Percentiles rank a stretch among this genome's conserved stretches.
Evolutionary conservation across 306 rosid species (phyloP).

Genomic region (Carpinus fangiana): DNA sequence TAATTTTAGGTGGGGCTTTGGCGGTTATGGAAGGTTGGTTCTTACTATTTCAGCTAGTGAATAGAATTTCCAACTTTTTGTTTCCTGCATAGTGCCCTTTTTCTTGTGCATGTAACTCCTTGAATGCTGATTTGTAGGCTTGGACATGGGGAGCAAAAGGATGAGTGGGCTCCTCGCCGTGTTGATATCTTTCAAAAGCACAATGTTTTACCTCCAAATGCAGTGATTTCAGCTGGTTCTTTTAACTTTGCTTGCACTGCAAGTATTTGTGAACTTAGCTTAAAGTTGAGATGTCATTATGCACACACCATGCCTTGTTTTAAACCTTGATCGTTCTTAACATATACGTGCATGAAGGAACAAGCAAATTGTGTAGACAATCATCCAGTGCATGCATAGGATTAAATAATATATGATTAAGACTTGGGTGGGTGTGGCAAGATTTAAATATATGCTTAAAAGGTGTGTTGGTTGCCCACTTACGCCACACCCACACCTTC

Average conservation of each 20-base stretch:
- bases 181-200: conserved; percentile 76
- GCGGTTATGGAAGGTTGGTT: conserved; percentile 97
- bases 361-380: neutral
- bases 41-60: conserved; percentile 13
- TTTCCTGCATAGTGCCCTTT: conserved; percentile 5
- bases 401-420: neutral
- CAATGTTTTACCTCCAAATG: conserved; percentile 74
- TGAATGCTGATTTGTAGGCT: conserved; percentile 52
- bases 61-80: neutral
- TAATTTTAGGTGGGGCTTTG: conserved; percentile 94
- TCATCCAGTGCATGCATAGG: neutral
- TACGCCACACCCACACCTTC: neutral
- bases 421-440: neutral
- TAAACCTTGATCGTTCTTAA: neutral
- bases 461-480: neutral
- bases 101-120: conserved; percentile 14
- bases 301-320: neutral
- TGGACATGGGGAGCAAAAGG: conserved; percentile 99
- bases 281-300: neutral
- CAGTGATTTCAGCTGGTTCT: conserved; percentile 90
- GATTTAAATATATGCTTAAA: neutral
- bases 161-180: conserved; percentile 92
- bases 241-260: conserved; percentile 91
- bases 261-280: conserved; percentile 35
- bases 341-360: neutral